Percentiles rank a stretch among this genome's conserved stretches.
Evolutionary conservation across 2,329 filamentous ascomycete genomes (phyloP).

Genomic region (Salinomyces thailandicus): DNA sequence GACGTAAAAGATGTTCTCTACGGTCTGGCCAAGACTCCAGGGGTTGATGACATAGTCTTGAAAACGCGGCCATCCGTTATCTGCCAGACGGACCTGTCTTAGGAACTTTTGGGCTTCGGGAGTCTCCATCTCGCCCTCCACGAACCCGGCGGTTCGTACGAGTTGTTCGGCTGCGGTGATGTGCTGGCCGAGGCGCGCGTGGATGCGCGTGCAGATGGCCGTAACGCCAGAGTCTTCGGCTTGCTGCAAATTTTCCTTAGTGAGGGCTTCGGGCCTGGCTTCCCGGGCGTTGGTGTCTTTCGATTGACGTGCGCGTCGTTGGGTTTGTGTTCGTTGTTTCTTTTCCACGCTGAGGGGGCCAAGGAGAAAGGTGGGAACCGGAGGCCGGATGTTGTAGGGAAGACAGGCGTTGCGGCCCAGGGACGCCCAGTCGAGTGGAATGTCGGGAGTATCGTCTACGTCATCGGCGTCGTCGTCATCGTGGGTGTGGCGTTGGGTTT

Average conservation of each 20-base stretch:
- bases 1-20: slow-evolving; percentile 95
- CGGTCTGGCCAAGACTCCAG: slow-evolving; percentile 78
- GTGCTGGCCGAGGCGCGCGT: slow-evolving; percentile 45
- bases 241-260: slow-evolving; percentile 61
- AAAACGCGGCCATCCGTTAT: slow-evolving; percentile 67
- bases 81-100: slow-evolving; percentile 55
- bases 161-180: slow-evolving; percentile 23
- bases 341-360: slow-evolving; percentile 86
- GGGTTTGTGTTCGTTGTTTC: slow-evolving; percentile 58
- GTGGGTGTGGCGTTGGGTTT: slow-evolving; percentile 9
- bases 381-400: slow-evolving; percentile 61
- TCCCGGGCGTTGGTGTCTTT: slow-evolving; percentile 59
- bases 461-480: slow-evolving; percentile 42
- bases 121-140: slow-evolving; percentile 19
- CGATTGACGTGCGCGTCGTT: slow-evolving; percentile 60
- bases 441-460: slow-evolving; percentile 55
- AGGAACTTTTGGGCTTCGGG: slow-evolving; percentile 30
- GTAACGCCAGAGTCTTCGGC: slow-evolving; percentile 55
- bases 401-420: slow-evolving; percentile 69
- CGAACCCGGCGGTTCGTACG: slow-evolving; percentile 10
- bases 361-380: slow-evolving; percentile 72
- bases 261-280: slow-evolving; percentile 63
- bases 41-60: slow-evolving; percentile 82
- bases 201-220: slow-evolving; percentile 64
- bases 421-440: slow-evolving; percentile 76